Percentiles rank a stretch among this genome's conserved stretches.
phyloP scores from a whole-genome alignment of 768 basidiomycete genomes.

The Lactarius tabidus region DNA sequence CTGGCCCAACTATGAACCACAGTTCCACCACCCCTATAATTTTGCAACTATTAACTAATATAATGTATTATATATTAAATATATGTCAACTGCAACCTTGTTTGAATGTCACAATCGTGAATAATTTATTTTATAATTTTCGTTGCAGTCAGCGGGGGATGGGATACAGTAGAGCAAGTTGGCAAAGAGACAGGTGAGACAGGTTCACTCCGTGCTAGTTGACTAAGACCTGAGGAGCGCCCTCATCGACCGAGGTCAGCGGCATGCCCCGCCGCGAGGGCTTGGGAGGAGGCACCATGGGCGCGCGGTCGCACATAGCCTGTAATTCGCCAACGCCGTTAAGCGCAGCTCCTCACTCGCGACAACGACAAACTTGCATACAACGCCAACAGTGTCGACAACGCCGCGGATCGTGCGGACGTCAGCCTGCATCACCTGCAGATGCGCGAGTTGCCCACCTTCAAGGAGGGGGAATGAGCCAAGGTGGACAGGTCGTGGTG shows the following conservation, averaged over 20 bases:
- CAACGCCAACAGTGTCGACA: conserved; percentile 71
- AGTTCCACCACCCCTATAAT: too few relatives aligned
- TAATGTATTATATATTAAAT: too few relatives aligned
- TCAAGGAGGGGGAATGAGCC: conserved; percentile 71
- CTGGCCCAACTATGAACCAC: too few relatives aligned
- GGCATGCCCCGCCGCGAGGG: neutral
- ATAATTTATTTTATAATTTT: too few relatives aligned
- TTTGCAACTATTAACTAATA: too few relatives aligned
- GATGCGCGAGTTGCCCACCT: conserved; percentile 51
- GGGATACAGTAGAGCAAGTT: too few relatives aligned
- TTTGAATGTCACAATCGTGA: too few relatives aligned
- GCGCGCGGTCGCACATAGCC: conserved; percentile 45
- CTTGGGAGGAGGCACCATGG: neutral
- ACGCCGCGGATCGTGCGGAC: conserved; percentile 64
- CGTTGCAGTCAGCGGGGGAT: too few relatives aligned
- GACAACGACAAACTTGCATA: conserved; percentile 69
- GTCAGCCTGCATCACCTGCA: conserved; percentile 58
- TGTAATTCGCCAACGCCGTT: conserved; percentile 67
- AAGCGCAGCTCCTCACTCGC: conserved; percentile 86
- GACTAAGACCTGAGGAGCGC: too few relatives aligned
- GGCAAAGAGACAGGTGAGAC: too few relatives aligned
- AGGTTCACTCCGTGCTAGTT: too few relatives aligned
- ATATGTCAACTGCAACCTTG: too few relatives aligned
- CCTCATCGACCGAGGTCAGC: conserved; percentile 36
- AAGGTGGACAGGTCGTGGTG: conserved; percentile 54